These are phyloP conservation scores for Gossypium longicalyx DNA, from an alignment of 345 rosid species.

Conservation along the genomic window DNA sequence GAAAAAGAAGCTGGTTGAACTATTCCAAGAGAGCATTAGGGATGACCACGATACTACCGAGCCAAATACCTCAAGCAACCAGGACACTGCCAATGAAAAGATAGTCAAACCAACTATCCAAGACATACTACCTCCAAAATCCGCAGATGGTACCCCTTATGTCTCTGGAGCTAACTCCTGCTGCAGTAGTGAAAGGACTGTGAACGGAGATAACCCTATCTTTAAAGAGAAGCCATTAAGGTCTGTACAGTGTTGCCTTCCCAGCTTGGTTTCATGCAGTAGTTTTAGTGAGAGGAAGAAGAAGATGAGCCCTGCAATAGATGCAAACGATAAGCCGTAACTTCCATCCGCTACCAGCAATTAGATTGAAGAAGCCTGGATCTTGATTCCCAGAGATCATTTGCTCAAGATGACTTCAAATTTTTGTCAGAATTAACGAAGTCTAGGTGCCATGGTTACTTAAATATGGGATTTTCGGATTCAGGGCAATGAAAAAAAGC, in stretches of 20 bases:
- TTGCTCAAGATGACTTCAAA: neutral
- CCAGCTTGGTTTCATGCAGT: constrained; percentile 54
- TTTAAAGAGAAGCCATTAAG: constrained; percentile 40
- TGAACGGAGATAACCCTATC: constrained; percentile 32
- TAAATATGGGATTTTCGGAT: constrained; percentile 7
- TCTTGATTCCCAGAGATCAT: constrained; percentile 1
- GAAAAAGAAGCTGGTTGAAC: constrained; percentile 77
- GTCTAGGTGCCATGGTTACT: neutral
- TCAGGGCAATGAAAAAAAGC: constrained; percentile 12
- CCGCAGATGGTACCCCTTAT: constrained; percentile 44
- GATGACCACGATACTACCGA: constrained; percentile 36
- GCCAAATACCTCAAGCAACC: constrained; percentile 16
- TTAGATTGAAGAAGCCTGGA: constrained; percentile 15
- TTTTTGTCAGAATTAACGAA: neutral
- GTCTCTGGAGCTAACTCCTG: constrained; percentile 50
- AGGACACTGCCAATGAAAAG: constrained; percentile 19
- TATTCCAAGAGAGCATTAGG: constrained; percentile 52
- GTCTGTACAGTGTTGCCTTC: constrained; percentile 63
- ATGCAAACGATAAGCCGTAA: constrained; percentile 32
- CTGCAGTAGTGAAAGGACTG: constrained; percentile 43
- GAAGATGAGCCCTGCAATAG: constrained; percentile 49
- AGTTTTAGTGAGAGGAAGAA: constrained; percentile 67
- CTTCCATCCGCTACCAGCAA: neutral
- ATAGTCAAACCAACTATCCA: constrained; percentile 29
- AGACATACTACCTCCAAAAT: constrained; percentile 33